Evolutionary conservation across 2,329 filamentous ascomycete species (phyloP).

Genomic region (Xylaria sp.): DNA sequence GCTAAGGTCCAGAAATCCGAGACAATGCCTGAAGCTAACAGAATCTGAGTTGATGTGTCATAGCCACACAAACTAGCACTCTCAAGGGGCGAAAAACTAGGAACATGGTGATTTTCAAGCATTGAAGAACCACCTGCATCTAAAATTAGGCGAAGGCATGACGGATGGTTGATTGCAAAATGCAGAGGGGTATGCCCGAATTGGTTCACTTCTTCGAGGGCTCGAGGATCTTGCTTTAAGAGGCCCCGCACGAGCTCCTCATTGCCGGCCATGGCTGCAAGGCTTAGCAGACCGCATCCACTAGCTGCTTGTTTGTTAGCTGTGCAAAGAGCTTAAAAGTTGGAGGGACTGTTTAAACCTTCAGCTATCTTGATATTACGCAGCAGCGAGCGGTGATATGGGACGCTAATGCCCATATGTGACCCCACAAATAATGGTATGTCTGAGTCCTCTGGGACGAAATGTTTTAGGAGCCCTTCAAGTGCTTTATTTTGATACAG

Average conservation of each 20-base stretch:
- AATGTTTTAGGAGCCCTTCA: background rate
- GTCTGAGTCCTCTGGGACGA: background rate
- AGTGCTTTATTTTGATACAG: too few species aligned
- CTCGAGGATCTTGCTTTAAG: background rate
- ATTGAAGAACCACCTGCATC: background rate
- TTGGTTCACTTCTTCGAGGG: background rate
- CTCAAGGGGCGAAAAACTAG: background rate
- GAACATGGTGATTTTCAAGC: too few species aligned
- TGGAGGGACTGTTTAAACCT: constrained; percentile 5
- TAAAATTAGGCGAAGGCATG: background rate
- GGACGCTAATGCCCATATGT: background rate
- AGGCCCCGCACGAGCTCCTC: background rate
- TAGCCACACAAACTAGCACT: background rate
- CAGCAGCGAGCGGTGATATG: background rate
- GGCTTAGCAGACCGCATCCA: constrained; percentile 12
- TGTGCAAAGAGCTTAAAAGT: background rate
- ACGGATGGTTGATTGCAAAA: background rate
- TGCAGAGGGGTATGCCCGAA: background rate
- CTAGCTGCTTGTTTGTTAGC: constrained; percentile 2
- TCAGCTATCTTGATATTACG: background rate
- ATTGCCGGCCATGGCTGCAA: constrained; percentile 4
- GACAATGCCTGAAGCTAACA: background rate
- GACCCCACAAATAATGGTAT: background rate
- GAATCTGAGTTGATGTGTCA: background rate
- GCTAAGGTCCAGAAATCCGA: rapidly evolving